Conservation (phyloP, 2,329 filamentous ascomycete species). For the Xylaria sp. region DNA sequence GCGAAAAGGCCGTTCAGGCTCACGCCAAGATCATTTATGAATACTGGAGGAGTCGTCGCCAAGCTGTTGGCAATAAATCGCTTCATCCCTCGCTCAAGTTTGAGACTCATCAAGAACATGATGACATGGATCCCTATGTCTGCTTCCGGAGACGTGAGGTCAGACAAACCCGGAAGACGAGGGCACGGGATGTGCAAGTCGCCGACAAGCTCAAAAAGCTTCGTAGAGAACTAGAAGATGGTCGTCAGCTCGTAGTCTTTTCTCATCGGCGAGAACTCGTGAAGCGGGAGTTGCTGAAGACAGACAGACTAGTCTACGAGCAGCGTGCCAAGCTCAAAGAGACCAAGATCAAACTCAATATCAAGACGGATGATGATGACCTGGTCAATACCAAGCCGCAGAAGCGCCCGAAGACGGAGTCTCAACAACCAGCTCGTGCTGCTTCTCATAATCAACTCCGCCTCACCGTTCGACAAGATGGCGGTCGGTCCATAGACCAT, state of each 20-base stretch:
- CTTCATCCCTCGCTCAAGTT: constrained; percentile 88
- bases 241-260: constrained; percentile 79
- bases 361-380: constrained; percentile 94
- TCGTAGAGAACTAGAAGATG: constrained; percentile 89
- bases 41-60: constrained; percentile 83
- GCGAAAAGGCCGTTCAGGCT: constrained; percentile 59
- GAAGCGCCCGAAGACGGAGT: constrained; percentile 69
- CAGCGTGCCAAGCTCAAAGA: constrained; percentile 85
- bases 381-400: constrained; percentile 89
- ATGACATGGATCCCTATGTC: constrained; percentile 96
- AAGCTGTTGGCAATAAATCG: constrained; percentile 73
- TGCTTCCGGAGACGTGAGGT: constrained; percentile 97
- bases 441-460: constrained; percentile 73
- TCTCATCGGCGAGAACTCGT: constrained; percentile 82
- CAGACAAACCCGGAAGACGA: constrained; percentile 92
- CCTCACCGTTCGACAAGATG: constrained; percentile 74
- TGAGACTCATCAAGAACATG: constrained; percentile 91
- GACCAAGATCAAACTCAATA: constrained; percentile 85
- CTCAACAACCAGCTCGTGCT: constrained; percentile 66
- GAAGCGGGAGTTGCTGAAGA: constrained; percentile 78
- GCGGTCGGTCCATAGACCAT: constrained; percentile 73
- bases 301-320: constrained; percentile 83
- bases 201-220: constrained; percentile 94
- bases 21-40: constrained; percentile 85
- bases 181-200: constrained; percentile 91